Base-by-base conservation (phyloP, 108 stramenopile species). In the Cyclotella atomus region DNA sequence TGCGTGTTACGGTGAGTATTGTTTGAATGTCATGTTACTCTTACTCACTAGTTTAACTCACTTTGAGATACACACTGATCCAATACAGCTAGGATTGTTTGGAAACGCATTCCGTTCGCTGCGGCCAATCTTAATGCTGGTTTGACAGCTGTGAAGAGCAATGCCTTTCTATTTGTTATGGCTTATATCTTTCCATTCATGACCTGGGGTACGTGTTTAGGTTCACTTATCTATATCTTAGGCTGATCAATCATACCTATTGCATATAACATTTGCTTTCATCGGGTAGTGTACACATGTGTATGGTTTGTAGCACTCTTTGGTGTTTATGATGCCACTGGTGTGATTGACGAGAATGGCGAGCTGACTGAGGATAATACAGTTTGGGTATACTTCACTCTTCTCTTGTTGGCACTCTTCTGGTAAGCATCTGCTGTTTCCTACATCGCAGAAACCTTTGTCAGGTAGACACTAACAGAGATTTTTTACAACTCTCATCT, bases 61-160 rank as follows among this genome's bases (percentile, higher is more conserved):
- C n/a, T n/a, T n/a, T n/a, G n/a, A n/a, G n/a, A n/a, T n/a, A n/a
- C n/a, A n/a, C n/a, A n/a, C n/a, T n/a, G n/a, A n/a, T n/a, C n/a
- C n/a, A n/a, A n/a, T n/a, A n/a, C n/a, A n/a, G n/a, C n/a, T n/a
- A n/a, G n/a, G n/a, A n/a, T n/a, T 27, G 91, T 96, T 0, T 92
- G 95, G 91, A 23, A 55, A 3, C 79, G 92, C 0, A 91, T 96
- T 67, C 89, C 95, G 0, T 93, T 91, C 82, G 89, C 92, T 2
- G 86, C 94, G 0, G 88, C 88, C 6, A 94, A 87, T 52, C 54
- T 86, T 57, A 70, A 59, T 43, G 68, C 90, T 33, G 91, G 89
- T 0, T 59, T 90, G 60, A 84, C 86, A 2, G 90, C 88, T 17
- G 85, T 95, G 4, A 85, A 79, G 68, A 57, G 65, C n/a, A 92